Evolutionary conservation across 2,329 filamentous ascomycete genomes (phyloP).

Genomic region (Aspergillaceae sp.): DNA sequence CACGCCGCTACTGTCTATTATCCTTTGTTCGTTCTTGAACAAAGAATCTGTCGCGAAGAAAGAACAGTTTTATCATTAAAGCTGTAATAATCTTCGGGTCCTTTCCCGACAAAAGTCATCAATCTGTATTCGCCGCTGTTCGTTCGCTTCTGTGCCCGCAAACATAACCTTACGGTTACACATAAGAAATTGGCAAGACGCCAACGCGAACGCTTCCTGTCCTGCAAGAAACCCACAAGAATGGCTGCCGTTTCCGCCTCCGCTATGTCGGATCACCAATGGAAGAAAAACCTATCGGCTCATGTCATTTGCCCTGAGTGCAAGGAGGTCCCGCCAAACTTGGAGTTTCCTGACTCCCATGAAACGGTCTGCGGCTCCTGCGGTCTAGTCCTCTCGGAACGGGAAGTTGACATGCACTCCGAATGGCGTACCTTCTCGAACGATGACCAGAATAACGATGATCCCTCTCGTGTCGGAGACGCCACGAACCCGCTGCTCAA

Average conservation of each 20-base stretch:
- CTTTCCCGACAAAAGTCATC: too few species aligned
- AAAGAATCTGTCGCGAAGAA: background rate
- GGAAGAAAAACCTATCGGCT: conserved; percentile 78
- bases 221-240: conserved; percentile 14
- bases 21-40: too few species aligned
- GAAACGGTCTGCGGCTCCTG: conserved; percentile 91
- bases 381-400: conserved; percentile 79
- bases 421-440: conserved; percentile 99
- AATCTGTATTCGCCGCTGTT: too few species aligned
- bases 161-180: too few species aligned
- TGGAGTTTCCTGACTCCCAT: conserved; percentile 85
- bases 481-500: conserved; percentile 82
- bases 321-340: conserved; percentile 80
- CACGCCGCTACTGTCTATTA: conserved; percentile 15
- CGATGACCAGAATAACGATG: conserved; percentile 91
- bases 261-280: conserved; percentile 40
- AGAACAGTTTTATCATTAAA: background rate
- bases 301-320: conserved; percentile 84
- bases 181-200: too few species aligned
- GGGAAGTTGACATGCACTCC: conserved; percentile 89
- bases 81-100: too few species aligned
- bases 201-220: too few species aligned
- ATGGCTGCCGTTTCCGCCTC: conserved; percentile 32
- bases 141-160: too few species aligned
- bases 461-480: conserved; percentile 96